A percentile compares a stretch with the other conserved stretches of the same genome.
phyloP scores from a whole-genome alignment of 2,329 filamentous ascomycete genomes.

The Aspergillus calidoustus region DNA sequence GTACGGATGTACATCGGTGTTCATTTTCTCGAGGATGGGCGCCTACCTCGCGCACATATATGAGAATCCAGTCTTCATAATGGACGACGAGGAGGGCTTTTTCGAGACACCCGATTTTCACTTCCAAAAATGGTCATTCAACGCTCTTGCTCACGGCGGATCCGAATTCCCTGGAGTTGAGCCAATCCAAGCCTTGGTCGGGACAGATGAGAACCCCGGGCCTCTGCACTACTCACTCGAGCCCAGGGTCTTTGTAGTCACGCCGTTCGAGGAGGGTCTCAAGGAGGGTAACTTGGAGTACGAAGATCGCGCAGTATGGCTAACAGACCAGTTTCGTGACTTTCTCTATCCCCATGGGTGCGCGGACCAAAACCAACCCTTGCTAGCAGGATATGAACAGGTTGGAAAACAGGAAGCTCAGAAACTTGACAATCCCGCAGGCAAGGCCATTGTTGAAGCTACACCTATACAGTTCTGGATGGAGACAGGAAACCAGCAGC shows the following conservation, averaged over 20 bases:
- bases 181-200: background rate
- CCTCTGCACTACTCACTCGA: background rate
- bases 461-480: background rate
- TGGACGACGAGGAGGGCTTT: background rate
- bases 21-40: slow-evolving; percentile 2
- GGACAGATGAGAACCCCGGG: background rate
- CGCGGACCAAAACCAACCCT: too few relatives aligned
- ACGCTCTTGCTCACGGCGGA: background rate
- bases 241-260: background rate
- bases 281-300: background rate
- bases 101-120: too few relatives aligned
- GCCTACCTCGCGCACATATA: slow-evolving; percentile 12
- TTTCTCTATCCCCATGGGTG: background rate
- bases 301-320: background rate
- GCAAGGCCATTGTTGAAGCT: background rate
- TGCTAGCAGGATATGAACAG: too few relatives aligned
- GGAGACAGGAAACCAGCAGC: background rate
- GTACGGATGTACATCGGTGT: slow-evolving; percentile 7
- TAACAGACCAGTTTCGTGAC: background rate
- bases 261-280: background rate
- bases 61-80: background rate
- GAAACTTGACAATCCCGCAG: background rate
- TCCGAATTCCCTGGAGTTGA: background rate
- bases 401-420: background rate
- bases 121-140: background rate